Evolutionary conservation across 352 stramenopile species (phyloP).

Genomic region (Phytopythium vexans): DNA sequence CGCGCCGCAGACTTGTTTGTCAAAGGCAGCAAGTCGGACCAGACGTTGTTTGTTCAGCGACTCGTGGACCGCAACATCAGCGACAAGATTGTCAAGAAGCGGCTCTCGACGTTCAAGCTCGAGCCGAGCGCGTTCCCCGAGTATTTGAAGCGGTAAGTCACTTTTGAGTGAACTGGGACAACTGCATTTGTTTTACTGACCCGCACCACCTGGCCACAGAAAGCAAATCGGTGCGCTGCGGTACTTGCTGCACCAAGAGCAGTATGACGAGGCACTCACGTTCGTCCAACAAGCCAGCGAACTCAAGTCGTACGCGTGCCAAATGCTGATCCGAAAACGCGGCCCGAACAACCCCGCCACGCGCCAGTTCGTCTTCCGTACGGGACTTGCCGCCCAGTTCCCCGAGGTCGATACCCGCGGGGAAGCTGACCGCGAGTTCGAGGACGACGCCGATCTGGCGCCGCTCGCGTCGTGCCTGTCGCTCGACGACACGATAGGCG

Average conservation of each 20-base stretch:
- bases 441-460: slow-evolving; percentile 39
- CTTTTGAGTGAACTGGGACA: no score
- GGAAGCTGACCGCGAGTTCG: slow-evolving; percentile 17
- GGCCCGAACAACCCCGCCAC: slow-evolving; percentile 36
- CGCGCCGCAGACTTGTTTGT: slow-evolving; percentile 56
- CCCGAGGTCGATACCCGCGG: slow-evolving; percentile 36
- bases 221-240: slow-evolving; percentile 43
- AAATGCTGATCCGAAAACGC: slow-evolving; percentile 45
- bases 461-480: slow-evolving; percentile 44
- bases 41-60: slow-evolving; percentile 45
- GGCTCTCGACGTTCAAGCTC: slow-evolving; percentile 56
- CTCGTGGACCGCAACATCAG: slow-evolving; percentile 38
- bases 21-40: slow-evolving; percentile 22
- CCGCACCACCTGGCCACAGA: slow-evolving; percentile 8
- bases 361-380: slow-evolving; percentile 51
- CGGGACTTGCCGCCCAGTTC: slow-evolving; percentile 37
- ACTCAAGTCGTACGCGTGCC: slow-evolving; percentile 48
- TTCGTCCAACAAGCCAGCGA: slow-evolving; percentile 23
- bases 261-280: slow-evolving; percentile 53
- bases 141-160: slow-evolving; percentile 42
- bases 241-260: slow-evolving; percentile 57
- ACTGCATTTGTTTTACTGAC: neutral
- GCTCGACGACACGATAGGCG: slow-evolving; percentile 34
- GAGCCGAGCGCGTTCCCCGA: slow-evolving; percentile 48
- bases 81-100: slow-evolving; percentile 76